These are phyloP conservation scores for Oryza nivara DNA, from an alignment of 176 grass and related monocot species.

Conservation along the genomic window DNA sequence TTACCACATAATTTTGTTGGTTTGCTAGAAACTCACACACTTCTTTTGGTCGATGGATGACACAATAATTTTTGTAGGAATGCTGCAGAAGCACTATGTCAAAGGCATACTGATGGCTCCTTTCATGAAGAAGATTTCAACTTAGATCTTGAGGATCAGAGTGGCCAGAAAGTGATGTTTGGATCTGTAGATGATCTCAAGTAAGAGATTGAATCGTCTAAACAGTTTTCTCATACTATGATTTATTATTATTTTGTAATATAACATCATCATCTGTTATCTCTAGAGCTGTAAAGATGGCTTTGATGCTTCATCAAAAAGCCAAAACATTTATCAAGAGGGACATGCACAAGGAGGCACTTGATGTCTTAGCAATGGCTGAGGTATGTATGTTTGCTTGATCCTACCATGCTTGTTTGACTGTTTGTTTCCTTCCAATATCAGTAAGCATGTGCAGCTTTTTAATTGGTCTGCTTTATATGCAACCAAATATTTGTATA, in stretches of 20 bases:
- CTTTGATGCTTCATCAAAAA: constrained; percentile 91
- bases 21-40: neutral
- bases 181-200: constrained; percentile 82
- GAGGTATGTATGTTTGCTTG: constrained; percentile 54
- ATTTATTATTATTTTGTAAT: neutral
- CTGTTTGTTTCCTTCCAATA: constrained; percentile 10
- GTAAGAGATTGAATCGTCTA: constrained; percentile 49
- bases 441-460: constrained; percentile 15
- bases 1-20: neutral
- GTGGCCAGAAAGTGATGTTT: constrained; percentile 85
- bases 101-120: constrained; percentile 92
- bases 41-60: neutral
- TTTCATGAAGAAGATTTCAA: constrained; percentile 78
- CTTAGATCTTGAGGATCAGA: constrained; percentile 95
- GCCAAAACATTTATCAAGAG: constrained; percentile 77
- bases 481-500: constrained; percentile 29
- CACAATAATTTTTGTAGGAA: constrained; percentile 52
- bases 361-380: constrained; percentile 83
- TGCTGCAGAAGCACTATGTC: constrained; percentile 70
- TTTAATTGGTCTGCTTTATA: neutral
- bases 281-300: constrained; percentile 81
- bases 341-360: constrained; percentile 67
- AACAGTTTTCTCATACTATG: neutral
- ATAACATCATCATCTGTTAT: constrained; percentile 21
- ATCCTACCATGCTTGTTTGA: neutral